Evolutionary conservation across 2,329 filamentous ascomycete genomes (phyloP).

Genomic region (Alternaria alternata): DNA sequence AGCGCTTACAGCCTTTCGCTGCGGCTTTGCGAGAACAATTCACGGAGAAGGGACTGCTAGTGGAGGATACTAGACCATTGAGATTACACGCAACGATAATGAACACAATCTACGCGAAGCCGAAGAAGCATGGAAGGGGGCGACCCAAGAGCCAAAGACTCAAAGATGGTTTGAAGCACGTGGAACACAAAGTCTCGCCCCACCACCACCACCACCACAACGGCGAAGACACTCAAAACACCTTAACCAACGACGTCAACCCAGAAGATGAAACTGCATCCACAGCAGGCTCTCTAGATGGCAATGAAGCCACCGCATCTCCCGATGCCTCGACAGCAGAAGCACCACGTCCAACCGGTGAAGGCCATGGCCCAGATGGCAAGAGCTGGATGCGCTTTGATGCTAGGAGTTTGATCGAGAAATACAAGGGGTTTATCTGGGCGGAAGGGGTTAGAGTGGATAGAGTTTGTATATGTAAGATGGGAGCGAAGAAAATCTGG

Average conservation of each 20-base stretch:
- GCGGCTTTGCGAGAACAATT: conserved; percentile 65
- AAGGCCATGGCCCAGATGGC: conserved; percentile 19
- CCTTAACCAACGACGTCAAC: background rate
- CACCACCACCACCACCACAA: background rate
- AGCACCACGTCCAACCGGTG: background rate
- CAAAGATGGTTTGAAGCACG: conserved; percentile 4
- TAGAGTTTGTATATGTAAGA: conserved; percentile 79
- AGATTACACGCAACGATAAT: conserved; percentile 84
- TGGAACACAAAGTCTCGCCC: conserved; percentile 6
- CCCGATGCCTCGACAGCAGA: background rate
- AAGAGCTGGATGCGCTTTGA: conserved; percentile 53
- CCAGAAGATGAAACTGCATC: conserved; percentile 13
- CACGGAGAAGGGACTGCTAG: conserved; percentile 63
- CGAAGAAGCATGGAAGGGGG: conserved; percentile 43
- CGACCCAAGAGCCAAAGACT: conserved; percentile 16
- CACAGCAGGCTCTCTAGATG: conserved; percentile 10
- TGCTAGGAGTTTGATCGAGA: conserved; percentile 54
- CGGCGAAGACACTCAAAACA: background rate
- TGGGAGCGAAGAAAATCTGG: conserved; percentile 78
- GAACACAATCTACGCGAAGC: conserved; percentile 81
- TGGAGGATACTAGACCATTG: conserved; percentile 68
- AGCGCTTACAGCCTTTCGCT: conserved; percentile 66
- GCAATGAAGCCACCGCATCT: background rate
- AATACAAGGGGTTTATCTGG: conserved; percentile 74
- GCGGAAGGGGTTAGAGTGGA: conserved; percentile 72